Evolutionary conservation across 2,329 filamentous ascomycete species (phyloP), one percentile per base, ranked within the genome.

Genomic region (Monosporascus sp.): DNA sequence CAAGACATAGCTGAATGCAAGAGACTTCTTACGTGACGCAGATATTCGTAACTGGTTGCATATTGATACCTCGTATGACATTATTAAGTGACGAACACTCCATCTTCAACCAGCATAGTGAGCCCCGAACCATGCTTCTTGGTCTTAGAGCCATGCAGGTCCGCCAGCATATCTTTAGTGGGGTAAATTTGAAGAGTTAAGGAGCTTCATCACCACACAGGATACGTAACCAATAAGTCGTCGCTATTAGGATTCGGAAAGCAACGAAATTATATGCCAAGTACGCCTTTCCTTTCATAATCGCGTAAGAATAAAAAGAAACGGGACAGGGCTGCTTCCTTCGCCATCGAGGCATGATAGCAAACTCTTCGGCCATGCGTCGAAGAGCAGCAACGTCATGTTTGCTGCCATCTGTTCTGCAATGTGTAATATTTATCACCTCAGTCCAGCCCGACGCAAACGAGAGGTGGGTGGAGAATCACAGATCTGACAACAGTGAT

Each of bases 11-110:
- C 49, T 51, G 44, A 54, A 48, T 50, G 53, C 53, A 50, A 51
- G 54, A 46, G 49, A 52, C 50, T 55, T 51, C 52, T 38, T 56
- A 56, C 51, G 54, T 61, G 43, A 61, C 50, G 57, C 59, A 61
- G 56, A 52, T 57, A 55, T 56, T 62, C 59, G 56, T 59, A 57
- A 57, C 56, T 49, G 51, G 57, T 50, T 58, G 53, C 58, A 59
- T 59, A 55, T 56, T 52, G 49, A 53, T 56, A 57, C 52, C 51
- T 56, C 43, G 57, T 57, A 52, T 31, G 41, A 59, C 55, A 37
- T 24, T 38, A 39, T 45, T 37, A 24, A 20, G 43, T 25, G 43
- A 46, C 22, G 43, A 46, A 27, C 43, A 27, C 24, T 46, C 43
- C 20, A 46, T 46, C 20, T 46, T 15, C 25, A 3, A n/a, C 5